Conservation (phyloP, 192 early-diverging fungal genomes). For the Dispira parvispora region DNA sequence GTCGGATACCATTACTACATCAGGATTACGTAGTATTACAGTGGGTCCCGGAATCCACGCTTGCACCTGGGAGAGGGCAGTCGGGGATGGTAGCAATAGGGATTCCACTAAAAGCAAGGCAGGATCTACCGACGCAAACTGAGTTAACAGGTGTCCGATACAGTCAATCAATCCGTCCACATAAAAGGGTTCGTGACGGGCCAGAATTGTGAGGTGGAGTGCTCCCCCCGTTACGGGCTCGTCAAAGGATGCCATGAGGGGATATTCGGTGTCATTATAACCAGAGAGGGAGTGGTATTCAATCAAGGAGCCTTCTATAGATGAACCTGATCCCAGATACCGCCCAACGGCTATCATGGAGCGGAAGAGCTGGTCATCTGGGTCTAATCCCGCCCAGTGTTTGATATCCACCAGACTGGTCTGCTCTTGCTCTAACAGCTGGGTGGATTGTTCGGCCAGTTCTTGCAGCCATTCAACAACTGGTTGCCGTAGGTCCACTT, state of each 20-base stretch:
- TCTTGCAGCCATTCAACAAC: not conserved
- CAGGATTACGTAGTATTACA: not conserved
- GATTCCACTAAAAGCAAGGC: no score
- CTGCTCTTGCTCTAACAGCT: not conserved
- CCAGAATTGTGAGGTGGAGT: not conserved
- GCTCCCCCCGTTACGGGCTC: not conserved
- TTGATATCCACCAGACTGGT: slow-evolving; percentile 6
- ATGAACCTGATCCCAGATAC: not conserved
- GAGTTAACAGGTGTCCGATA: not conserved
- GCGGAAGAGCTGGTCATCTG: not conserved
- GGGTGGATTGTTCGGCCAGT: not conserved
- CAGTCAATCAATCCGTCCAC: not conserved
- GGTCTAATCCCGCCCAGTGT: not conserved
- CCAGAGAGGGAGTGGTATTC: not conserved
- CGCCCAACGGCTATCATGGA: not conserved
- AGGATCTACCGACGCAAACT: not conserved
- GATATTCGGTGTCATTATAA: not conserved
- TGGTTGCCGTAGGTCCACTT: not conserved
- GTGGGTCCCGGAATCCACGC: not conserved
- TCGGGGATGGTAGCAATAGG: no score
- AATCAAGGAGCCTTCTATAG: not conserved
- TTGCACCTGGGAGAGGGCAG: not conserved
- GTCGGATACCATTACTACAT: not conserved
- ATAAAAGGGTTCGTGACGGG: not conserved
- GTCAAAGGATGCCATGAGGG: not conserved